Base-by-base conservation (phyloP, 2,329 filamentous ascomycete species). In the Colletotrichum cordylinicola region DNA sequence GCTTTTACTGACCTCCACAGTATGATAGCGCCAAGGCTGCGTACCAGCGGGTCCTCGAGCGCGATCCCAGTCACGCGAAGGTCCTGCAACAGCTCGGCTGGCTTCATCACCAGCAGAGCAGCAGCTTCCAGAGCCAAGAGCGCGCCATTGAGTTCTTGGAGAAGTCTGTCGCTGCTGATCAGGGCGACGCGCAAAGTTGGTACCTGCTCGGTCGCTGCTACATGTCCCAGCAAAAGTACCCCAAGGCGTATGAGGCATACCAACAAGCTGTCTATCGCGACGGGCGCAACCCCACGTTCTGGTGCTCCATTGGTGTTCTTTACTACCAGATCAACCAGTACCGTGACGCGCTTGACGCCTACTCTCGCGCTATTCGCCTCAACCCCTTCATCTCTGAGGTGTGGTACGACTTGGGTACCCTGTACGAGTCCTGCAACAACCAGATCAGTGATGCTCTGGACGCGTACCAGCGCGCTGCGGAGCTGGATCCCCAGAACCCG, bases 241-340 rank as follows among this genome's bases (percentile, higher is more conserved):
- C 96, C 81, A 98, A 98, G 85, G 97, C 97, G 0, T 98, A 98
- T 81, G 97, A 99, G 83, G 96, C 97, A 8, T 98, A 98, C 85
- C 97, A 99, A 84, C 97, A 99, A 87, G 97, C 97, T 4, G 97
- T 99, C 52, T 99, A 99, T 83, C 95, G 97, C 73, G 97, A 99
- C 83, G 97, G 97, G 39, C 94, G 97, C 80, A 98, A 98, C 84
- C 97, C 97, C 21, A 98, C 97, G 3, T 99, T 98, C 88, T 99
- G 97, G 97, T 98, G 97, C 88, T 98, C 96, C 12, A 99, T 99
- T 83, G 97, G 97, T 84, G 97, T 99, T 18, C 90, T 99, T 75
- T 99, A 99, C 85, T 99, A 98, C 87, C 97, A 98, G 86, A 99
- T 99, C 88, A 99, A 98, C 86, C 97, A 99, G 87, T 99, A 99